Percentiles rank a stretch among this genome's conserved stretches.
phyloP scores from a whole-genome alignment of 805 yeast species.

The Candida xiaguanensis region DNA sequence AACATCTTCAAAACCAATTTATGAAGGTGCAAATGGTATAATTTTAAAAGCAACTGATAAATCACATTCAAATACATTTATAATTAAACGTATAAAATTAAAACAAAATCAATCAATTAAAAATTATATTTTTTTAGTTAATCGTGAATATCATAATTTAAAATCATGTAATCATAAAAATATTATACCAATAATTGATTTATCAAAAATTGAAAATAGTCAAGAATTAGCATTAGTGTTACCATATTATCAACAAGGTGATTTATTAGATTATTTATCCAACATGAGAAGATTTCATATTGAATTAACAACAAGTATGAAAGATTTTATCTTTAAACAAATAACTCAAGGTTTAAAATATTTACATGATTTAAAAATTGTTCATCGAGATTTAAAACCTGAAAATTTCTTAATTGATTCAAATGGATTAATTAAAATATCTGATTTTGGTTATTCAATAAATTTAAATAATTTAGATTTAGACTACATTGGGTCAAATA shows the following conservation, averaged over 20 bases:
- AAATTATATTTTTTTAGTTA: conserved; percentile 20
- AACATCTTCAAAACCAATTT: conserved; percentile 26
- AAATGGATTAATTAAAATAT: conserved; percentile 89
- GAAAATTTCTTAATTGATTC: conserved; percentile 94
- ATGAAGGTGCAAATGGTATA: conserved; percentile 42
- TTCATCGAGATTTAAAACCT: conserved; percentile 93
- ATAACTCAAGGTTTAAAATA: conserved; percentile 91
- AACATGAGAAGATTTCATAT: conserved; percentile 33
- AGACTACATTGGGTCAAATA: conserved; percentile 11
- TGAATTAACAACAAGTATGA: conserved; percentile 27
- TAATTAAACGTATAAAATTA: conserved; percentile 30
- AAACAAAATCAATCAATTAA: conserved; percentile 10
- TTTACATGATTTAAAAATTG: conserved; percentile 89
- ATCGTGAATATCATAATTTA: conserved; percentile 29
- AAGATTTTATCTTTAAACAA: conserved; percentile 68
- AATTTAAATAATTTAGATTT: conserved; percentile 22
- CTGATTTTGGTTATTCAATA: conserved; percentile 79
- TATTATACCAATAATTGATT: conserved; percentile 24
- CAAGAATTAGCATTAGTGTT: conserved; percentile 32
- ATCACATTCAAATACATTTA: conserved; percentile 16
- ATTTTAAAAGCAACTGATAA: conserved; percentile 29
- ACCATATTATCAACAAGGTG: conserved; percentile 46
- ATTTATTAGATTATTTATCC: conserved; percentile 42
- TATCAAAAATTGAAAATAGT: conserved; percentile 13
- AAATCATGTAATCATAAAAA: conserved; percentile 25